Evolutionary conservation across 1,284 basidiomycete species (phyloP).

Genomic region (Irpex lacteus): DNA sequence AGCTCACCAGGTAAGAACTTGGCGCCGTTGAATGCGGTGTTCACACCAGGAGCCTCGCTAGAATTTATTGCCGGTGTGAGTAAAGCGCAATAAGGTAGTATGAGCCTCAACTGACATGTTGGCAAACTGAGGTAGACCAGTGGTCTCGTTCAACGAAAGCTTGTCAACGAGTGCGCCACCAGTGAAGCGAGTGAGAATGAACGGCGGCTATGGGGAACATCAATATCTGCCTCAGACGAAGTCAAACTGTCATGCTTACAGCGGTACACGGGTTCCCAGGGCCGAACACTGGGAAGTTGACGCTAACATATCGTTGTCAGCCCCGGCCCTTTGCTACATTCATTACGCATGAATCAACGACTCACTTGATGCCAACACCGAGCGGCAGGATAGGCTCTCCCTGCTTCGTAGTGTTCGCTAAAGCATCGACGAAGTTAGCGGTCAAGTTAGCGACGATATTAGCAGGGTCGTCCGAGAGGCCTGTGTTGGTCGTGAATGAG

Average conservation of each 20-base stretch:
- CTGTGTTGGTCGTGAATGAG: slow-evolving; percentile 27
- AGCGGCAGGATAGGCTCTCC: slow-evolving; percentile 23
- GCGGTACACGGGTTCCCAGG: slow-evolving; percentile 22
- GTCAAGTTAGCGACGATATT: slow-evolving; percentile 25
- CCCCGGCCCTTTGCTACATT: no score
- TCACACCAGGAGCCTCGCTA: slow-evolving; percentile 19
- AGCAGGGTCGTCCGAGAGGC: slow-evolving; percentile 22
- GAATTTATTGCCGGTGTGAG: no score
- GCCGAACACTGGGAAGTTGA: slow-evolving; percentile 26
- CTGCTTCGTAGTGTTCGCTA: slow-evolving; percentile 20
- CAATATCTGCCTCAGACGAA: background rate
- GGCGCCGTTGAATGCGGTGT: slow-evolving; percentile 23
- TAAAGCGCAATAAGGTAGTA: background rate
- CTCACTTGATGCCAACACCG: slow-evolving; percentile 26
- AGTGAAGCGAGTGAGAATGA: slow-evolving; percentile 26
- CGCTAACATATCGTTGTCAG: slow-evolving; percentile 10
- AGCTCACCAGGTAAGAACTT: slow-evolving; percentile 24
- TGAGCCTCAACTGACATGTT: slow-evolving; percentile 18
- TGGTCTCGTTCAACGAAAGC: slow-evolving; percentile 19
- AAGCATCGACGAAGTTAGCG: slow-evolving; percentile 22
- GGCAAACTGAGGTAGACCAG: slow-evolving; percentile 22
- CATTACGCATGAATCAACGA: no score
- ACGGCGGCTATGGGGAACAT: slow-evolving; percentile 21
- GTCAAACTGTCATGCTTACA: slow-evolving; percentile 12
- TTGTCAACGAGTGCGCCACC: slow-evolving; percentile 22